phyloP scores from a whole-genome alignment of 768 basidiomycete genomes.

The Panus rudis region DNA sequence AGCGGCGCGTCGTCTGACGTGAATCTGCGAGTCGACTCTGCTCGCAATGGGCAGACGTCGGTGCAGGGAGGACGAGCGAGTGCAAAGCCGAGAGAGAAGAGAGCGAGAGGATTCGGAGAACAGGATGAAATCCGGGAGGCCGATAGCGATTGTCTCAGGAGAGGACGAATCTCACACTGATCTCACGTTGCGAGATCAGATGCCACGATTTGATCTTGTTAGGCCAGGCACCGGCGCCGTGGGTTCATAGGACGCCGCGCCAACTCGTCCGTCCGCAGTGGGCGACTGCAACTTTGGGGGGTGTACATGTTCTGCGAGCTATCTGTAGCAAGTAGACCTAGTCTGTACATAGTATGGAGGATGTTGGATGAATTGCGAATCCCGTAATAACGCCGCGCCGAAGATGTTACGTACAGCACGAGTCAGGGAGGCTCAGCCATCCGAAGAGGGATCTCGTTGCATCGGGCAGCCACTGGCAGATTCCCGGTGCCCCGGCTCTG shows the following conservation, averaged over 20 bases:
- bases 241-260: too few relatives aligned
- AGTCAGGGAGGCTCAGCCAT: background rate
- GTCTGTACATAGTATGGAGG: background rate
- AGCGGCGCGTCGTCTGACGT: too few relatives aligned
- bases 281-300: too few relatives aligned
- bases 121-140: constrained; percentile 7
- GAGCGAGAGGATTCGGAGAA: background rate
- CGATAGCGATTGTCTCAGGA: constrained; percentile 2
- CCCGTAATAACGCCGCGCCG: background rate
- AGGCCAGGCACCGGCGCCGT: too few relatives aligned
- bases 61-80: too few relatives aligned
- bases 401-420: constrained; percentile 15
- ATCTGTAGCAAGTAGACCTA: too few relatives aligned
- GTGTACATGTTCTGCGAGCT: too few relatives aligned
- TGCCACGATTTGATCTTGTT: background rate
- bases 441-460: constrained; percentile 13
- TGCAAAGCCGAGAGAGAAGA: too few relatives aligned
- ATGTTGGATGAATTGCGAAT: background rate
- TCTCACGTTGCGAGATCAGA: constrained; percentile 1
- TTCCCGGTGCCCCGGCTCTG: constrained; percentile 23
- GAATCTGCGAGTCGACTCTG: too few relatives aligned
- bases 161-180: too few relatives aligned
- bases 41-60: too few relatives aligned
- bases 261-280: too few relatives aligned
- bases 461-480: constrained; percentile 25